A percentile compares a stretch with the other conserved stretches of the same genome.
Evolutionary conservation across 164 flowering plant genomes (phyloP).

Genomic region (Vitis rotundifolia): DNA sequence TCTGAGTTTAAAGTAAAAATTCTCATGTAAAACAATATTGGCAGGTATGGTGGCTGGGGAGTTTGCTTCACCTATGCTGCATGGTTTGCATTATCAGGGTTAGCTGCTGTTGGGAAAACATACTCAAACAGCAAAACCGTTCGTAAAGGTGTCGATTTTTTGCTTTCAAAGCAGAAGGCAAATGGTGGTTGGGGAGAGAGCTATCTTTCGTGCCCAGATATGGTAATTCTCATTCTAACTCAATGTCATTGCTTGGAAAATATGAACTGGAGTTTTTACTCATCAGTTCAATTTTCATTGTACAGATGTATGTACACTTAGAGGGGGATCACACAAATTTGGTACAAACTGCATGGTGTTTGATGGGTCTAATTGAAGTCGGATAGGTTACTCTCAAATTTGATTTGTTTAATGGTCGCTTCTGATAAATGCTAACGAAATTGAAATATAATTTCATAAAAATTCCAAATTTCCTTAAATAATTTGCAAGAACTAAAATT

Average conservation of each 20-base stretch:
- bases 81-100: conserved; percentile 44
- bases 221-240: conserved; percentile 22
- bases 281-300: no score
- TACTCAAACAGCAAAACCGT: conserved; percentile 34
- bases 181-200: conserved; percentile 69
- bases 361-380: conserved; percentile 53
- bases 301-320: conserved; percentile 46
- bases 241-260: no score
- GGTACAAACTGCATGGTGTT: conserved; percentile 61
- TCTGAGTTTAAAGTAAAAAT: background rate
- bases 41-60: conserved; percentile 64
- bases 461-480: no score
- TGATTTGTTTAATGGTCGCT: background rate
- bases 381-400: conserved; percentile 41
- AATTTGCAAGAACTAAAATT: no score
- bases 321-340: conserved; percentile 42
- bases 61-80: conserved; percentile 52
- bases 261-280: no score
- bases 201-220: conserved; percentile 46
- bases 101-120: conserved; percentile 41
- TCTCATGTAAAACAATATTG: background rate
- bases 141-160: conserved; percentile 40
- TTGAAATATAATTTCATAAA: no score
- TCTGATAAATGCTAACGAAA: no score
- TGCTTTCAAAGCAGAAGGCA: conserved; percentile 33